Evolutionary conservation across 1,139 yeast species (phyloP).

Genomic region (Pichia sp.): DNA sequence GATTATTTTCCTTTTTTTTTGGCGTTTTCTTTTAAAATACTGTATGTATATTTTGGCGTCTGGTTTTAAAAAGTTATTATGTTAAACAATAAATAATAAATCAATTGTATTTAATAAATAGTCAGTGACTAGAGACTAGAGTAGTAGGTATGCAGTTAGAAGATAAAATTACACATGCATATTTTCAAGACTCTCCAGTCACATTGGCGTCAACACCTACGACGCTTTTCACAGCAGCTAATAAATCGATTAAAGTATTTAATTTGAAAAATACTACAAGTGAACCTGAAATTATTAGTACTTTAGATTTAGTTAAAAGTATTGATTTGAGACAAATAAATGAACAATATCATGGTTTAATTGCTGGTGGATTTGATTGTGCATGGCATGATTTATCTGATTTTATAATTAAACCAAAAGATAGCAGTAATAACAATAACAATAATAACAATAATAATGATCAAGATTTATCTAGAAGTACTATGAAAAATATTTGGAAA

Average conservation of each 20-base stretch:
- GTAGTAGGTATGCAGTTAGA: conserved; percentile 5
- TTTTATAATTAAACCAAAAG: conserved; percentile 4
- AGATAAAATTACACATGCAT: conserved; percentile 20
- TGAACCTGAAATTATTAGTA: conserved; percentile 53
- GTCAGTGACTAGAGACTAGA: no score
- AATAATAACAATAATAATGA: neutral
- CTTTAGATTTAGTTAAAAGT: conserved; percentile 34
- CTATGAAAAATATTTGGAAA: conserved; percentile 29
- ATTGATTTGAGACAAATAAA: conserved; percentile 20
- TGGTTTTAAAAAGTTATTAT: no score
- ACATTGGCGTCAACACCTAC: conserved; percentile 33
- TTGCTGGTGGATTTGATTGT: conserved; percentile 31
- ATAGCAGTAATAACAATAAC: neutral
- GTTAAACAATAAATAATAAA: no score
- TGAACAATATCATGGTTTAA: conserved; percentile 12
- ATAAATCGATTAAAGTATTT: conserved; percentile 49
- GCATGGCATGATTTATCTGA: conserved; percentile 28
- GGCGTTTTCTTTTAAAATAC: neutral
- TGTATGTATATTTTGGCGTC: no score
- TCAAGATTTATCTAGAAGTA: conserved; percentile 6
- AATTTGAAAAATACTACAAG: conserved; percentile 39
- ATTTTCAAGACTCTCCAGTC: conserved; percentile 38
- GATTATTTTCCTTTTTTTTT: neutral
- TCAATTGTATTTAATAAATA: no score
- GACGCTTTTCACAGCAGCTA: conserved; percentile 44